Evolutionary conservation across 2,329 filamentous ascomycete species (phyloP), one percentile per base, ranked within the genome.

Genomic region (Aspergillus sp.): DNA sequence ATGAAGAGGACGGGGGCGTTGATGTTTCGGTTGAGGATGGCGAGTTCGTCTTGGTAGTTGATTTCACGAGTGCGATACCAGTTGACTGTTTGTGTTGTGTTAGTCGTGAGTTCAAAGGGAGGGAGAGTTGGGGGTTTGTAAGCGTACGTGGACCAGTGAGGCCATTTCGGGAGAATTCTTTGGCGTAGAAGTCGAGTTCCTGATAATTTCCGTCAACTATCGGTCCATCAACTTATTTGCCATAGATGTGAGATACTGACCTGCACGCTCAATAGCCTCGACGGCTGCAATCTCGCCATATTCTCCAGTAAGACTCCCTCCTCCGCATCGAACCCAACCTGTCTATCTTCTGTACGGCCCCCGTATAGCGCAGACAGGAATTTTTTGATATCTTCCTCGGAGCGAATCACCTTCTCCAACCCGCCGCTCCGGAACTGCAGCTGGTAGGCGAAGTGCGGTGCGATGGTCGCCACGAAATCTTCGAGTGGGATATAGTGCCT

Each of bases 361-460:
- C 86, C 87, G 65, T 83, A 94, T 55, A 93, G 60, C 30, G 76
- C 79, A 51, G 76, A 79, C 54, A 97, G 65, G 59, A 94, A 86
- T 56, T 81, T 77, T 42, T 80, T 75, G 44, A 94, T 77, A 47
- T 79, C 77, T 42, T 78, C 76, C 57, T 77, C 74, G 30, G 78
- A 79, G 27, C 76, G 73, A 42, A 83, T 70, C 9, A 64, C 64
- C 44, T 68, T 66, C 59, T 91, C 81, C 6, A 88, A 70, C 10
- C 85, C 81, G 0, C 81, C 80, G 19, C 82, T 81, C 1, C 76
- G 78, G 44, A 96, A 78, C 54, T 94, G 88, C 41, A 93, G 64
- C 73, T 96, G 91, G 67, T 98, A 98, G 9, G 70, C 75, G 61
- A 94, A 91, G 59, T 86, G 85, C 39, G 83, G 81, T 36, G 86